Base-by-base conservation (phyloP, 768 basidiomycete genomes). In the Lactifluus hygrophoroides region DNA sequence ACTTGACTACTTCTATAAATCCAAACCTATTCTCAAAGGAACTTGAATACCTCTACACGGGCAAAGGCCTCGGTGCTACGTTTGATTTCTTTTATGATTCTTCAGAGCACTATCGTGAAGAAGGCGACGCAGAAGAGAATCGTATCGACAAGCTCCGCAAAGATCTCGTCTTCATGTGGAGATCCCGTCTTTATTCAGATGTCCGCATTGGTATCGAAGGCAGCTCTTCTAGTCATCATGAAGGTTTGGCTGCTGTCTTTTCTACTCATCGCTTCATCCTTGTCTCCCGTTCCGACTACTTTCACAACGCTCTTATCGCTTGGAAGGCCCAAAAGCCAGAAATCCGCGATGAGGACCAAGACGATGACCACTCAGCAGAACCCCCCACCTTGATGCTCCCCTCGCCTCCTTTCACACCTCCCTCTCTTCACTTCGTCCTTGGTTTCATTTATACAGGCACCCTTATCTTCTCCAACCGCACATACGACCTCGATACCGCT, bases 131-230 rank as follows among this genome's bases (percentile, higher is more conserved):
- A 9, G 81, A 74, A 70, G 82, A 77, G 62, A 74, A 80, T 45
- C 75, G 90, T 14, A 73, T 90, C 40, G 90, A 92, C 70, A 90
- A 93, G 72, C 81, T 96, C 10, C 83, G 91, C 60, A 91, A 92
- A 71, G 95, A 97, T 67, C 78, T 96, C 28, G 89, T 94, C 23
- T 96, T 87, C 75, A 95, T 94, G 92, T 97, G 94, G 95, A 76
- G 95, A 32, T 90, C 88, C 13, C 84, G 93, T 49, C 82, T 98
- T 17, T 98, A 94, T 69, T 90, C 92, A 2, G 95, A 98, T 70
- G 82, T 95, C 23, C 83, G 87, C 52, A 85, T 98, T 54, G 79
- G 86, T 0, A 80, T 94, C 60, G 80, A 83, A 0, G 85, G 85
- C 48, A 82, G 78, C 57, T 83, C 80, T 1, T 81, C 83, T 1